Evolutionary conservation across 306 rosid genomes (phyloP).

Genomic region (Parietaria judaica): DNA sequence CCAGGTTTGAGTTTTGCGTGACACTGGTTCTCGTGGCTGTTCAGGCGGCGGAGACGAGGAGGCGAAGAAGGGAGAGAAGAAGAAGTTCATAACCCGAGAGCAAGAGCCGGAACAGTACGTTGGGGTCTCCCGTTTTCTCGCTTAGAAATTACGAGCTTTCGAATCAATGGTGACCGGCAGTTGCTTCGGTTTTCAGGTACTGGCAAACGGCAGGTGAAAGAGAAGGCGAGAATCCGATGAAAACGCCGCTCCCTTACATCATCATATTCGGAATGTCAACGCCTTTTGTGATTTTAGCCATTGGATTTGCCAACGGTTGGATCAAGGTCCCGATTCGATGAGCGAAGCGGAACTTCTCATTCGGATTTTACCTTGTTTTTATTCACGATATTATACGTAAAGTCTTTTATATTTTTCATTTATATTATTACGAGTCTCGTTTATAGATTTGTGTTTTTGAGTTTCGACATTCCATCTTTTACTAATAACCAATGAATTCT

Average conservation of each 20-base stretch:
- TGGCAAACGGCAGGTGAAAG: constrained; percentile 99
- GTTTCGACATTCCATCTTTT: constrained; percentile 3
- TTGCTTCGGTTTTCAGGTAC: constrained; percentile 36
- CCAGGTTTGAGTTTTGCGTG: too few species aligned
- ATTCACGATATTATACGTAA: too few species aligned
- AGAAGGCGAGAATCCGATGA: constrained; percentile 97
- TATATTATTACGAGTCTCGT: not conserved
- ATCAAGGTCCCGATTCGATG: constrained; percentile 80
- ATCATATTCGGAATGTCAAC: constrained; percentile 97
- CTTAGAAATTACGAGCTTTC: not conserved
- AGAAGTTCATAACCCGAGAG: constrained; percentile 80
- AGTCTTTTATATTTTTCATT: too few species aligned
- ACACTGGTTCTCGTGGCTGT: not conserved
- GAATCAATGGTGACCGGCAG: not conserved
- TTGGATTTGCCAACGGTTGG: constrained; percentile 98
- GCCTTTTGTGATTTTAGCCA: constrained; percentile 95
- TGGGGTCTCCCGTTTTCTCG: not conserved
- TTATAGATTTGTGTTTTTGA: not conserved
- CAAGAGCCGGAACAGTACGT: constrained; percentile 87
- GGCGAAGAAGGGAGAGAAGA: constrained; percentile 55
- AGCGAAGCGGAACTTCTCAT: not conserved
- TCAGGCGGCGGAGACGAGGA: constrained; percentile 77
- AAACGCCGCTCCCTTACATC: constrained; percentile 88
- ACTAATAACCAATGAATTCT: too few species aligned
- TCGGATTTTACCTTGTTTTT: too few species aligned